phyloP scores from a whole-genome alignment of 192 early-diverging fungal species.

The Coemansia sp. region DNA sequence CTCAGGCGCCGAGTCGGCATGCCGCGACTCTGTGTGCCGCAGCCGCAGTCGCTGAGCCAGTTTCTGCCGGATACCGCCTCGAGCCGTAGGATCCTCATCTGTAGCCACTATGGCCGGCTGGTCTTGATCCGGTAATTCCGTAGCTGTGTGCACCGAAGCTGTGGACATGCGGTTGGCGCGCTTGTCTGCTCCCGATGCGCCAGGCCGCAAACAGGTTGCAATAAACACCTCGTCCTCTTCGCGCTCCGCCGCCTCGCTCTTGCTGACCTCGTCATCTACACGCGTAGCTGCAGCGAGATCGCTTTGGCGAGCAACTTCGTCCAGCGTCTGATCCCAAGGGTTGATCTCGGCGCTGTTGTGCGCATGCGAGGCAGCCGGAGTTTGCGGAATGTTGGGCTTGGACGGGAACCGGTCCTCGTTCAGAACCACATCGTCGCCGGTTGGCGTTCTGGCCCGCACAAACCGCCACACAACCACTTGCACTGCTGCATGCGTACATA shows the following conservation, averaged over 20 bases:
- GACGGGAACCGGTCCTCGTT: slow-evolving; percentile 34
- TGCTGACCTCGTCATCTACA: background rate
- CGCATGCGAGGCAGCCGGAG: background rate
- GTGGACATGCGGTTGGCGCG: slow-evolving; percentile 5
- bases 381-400: slow-evolving; percentile 18
- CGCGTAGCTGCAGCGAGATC: background rate
- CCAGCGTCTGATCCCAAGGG: background rate
- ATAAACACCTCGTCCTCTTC: slow-evolving; percentile 32
- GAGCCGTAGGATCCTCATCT: background rate
- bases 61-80: slow-evolving; percentile 20
- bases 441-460: slow-evolving; percentile 18
- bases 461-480: slow-evolving; percentile 58
- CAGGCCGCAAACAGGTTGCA: slow-evolving; percentile 13
- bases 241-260: slow-evolving; percentile 25
- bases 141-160: slow-evolving; percentile 1
- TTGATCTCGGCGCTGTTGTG: background rate
- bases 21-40: slow-evolving; percentile 6
- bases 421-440: slow-evolving; percentile 9
- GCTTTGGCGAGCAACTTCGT: background rate
- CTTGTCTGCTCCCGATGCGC: background rate
- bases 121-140: slow-evolving; percentile 2
- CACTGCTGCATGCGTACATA: slow-evolving; percentile 50
- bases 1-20: background rate
- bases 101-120: background rate
- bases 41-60: slow-evolving; percentile 38